phyloP scores from a whole-genome alignment of 192 early-diverging fungal species.

The Mortierella antarctica region DNA sequence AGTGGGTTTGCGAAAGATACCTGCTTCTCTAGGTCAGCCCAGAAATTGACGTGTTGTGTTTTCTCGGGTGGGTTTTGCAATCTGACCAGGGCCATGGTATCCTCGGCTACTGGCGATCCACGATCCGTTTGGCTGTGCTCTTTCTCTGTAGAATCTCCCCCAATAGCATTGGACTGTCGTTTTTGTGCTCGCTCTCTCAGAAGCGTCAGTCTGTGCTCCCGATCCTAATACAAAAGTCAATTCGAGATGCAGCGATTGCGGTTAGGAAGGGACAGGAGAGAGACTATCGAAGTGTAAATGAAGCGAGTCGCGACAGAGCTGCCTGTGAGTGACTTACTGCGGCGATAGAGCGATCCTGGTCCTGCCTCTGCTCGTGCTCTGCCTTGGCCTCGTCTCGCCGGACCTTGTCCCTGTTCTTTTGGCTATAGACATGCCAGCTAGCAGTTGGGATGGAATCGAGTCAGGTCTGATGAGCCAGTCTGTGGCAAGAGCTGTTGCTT shows the following conservation, averaged over 20 bases:
- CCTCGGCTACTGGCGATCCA: background rate
- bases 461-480: too few species aligned
- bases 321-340: slow-evolving; percentile 60
- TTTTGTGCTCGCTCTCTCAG: slow-evolving; percentile 60
- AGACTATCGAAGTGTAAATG: too few species aligned
- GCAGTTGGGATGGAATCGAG: background rate
- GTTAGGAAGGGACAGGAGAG: background rate
- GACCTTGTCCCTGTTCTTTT: slow-evolving; percentile 76
- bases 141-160: background rate
- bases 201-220: slow-evolving; percentile 66
- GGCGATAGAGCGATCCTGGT: slow-evolving; percentile 54
- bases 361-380: slow-evolving; percentile 63
- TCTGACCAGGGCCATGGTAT: slow-evolving; percentile 3
- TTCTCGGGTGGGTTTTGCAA: background rate
- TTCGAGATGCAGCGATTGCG: background rate
- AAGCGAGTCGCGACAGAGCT: background rate
- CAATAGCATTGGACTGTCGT: slow-evolving; percentile 10
- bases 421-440: slow-evolving; percentile 84
- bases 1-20: background rate
- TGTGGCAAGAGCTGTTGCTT: too few species aligned
- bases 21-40: slow-evolving; percentile 60
- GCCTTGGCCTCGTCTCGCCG: slow-evolving; percentile 76
- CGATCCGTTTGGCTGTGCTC: background rate
- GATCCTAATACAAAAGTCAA: slow-evolving; percentile 56
- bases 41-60: slow-evolving; percentile 67